Conservation (phyloP, 1,139 yeast genomes). For the Geotrichum phurueaensis region DNA sequence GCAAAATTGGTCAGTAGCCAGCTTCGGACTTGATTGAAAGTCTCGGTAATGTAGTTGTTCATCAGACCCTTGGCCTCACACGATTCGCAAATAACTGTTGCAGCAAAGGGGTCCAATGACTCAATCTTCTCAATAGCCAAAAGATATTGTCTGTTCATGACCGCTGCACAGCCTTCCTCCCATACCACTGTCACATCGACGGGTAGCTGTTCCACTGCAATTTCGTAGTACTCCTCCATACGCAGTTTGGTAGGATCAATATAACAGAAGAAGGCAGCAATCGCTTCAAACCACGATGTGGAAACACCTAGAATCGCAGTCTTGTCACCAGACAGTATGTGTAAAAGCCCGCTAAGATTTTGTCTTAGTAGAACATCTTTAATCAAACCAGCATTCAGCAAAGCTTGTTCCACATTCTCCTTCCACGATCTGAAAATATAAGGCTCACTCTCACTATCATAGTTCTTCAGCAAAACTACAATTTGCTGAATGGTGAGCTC, state of each 20-base stretch:
- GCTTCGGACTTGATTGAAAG: constrained; percentile 20
- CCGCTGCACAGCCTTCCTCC: constrained; percentile 58
- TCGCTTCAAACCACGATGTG: constrained; percentile 66
- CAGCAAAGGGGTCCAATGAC: constrained; percentile 57
- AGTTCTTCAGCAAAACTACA: constrained; percentile 22
- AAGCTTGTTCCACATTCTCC: constrained; percentile 19
- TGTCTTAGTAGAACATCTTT: constrained; percentile 14
- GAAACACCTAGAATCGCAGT: constrained; percentile 46
- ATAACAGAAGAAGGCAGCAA: constrained; percentile 55
- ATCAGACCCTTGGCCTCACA: constrained; percentile 62
- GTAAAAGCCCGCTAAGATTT: constrained; percentile 20
- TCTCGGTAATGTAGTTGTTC: constrained; percentile 37
- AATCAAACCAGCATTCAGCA: constrained; percentile 13
- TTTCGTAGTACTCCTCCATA: constrained; percentile 40
- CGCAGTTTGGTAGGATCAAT: constrained; percentile 51
- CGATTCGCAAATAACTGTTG: constrained; percentile 59
- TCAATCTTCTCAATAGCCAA: constrained; percentile 58
- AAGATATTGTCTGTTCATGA: constrained; percentile 53
- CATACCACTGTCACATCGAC: constrained; percentile 43
- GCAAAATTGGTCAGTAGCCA: constrained; percentile 29
- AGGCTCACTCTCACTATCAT: constrained; percentile 20
- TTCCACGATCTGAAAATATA: constrained; percentile 27
- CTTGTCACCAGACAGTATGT: constrained; percentile 46
- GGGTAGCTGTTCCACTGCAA: constrained; percentile 35
- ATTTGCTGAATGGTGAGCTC: constrained; percentile 21